A percentile compares a stretch with the other conserved stretches of the same genome.
These are phyloP conservation scores for Lophium mytilinum DNA, from an alignment of 495 filamentous ascomycete genomes.

Conservation along the genomic window DNA sequence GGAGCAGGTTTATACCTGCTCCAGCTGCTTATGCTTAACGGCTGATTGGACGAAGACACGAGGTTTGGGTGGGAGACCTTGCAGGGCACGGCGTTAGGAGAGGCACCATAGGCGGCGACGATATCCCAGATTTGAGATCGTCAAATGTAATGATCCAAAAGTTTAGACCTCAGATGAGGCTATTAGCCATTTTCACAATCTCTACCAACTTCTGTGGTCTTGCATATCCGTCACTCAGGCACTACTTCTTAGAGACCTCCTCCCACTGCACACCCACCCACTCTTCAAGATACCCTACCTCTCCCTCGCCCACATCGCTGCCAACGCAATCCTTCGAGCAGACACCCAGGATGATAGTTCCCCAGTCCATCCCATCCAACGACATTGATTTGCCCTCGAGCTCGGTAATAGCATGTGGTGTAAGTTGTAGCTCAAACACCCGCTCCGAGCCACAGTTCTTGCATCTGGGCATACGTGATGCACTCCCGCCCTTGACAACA, in stretches of 20 bases:
- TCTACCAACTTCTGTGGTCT: neutral
- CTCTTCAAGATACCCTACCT: conserved; percentile 74
- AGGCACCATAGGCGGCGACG: neutral
- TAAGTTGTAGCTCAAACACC: conserved; percentile 88
- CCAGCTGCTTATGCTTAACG: neutral
- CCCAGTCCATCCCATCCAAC: conserved; percentile 97
- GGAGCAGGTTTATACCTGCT: no score
- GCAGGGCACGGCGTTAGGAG: neutral
- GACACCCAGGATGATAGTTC: conserved; percentile 83
- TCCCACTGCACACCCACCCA: conserved; percentile 99
- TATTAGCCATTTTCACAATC: neutral
- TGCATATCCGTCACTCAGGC: neutral
- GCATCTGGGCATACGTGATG: conserved; percentile 59
- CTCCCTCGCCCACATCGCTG: conserved; percentile 35
- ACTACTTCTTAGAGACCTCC: conserved; percentile 39
- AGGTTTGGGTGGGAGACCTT: neutral
- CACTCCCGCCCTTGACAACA: conserved; percentile 27
- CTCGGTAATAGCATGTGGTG: conserved; percentile 81
- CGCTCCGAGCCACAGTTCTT: conserved; percentile 62
- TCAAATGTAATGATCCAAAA: neutral
- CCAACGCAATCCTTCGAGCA: conserved; percentile 65
- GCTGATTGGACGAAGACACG: neutral
- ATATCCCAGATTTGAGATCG: neutral
- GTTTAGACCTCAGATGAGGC: neutral
- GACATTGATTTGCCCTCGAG: conserved; percentile 72